Evolutionary conservation across 257 asterid genomes (phyloP), one percentile per base, ranked within the genome.

Genomic region (Solanum habrochaites): DNA sequence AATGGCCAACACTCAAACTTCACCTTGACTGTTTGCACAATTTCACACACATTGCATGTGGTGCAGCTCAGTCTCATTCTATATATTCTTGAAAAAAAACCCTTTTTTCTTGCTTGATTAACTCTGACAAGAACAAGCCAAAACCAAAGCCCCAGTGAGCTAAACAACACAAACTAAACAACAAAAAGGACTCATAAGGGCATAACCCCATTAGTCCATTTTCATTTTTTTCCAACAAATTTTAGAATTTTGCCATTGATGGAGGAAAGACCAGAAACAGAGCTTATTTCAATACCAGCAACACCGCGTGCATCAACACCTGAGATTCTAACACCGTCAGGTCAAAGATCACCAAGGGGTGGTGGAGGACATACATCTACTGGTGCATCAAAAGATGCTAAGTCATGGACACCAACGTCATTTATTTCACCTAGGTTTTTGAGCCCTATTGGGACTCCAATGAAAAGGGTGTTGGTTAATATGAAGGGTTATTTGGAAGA

Each of bases 371-470:
- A 89, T 60, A 47, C 88, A 6, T 88, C 91, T 18, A 86, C 92
- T 7, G 92, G 89, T 85, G 90, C 89, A 14, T 89, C 93, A 2
- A 91, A 91, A 82, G 92, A 89, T 52, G 92, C 95, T 1, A 94
- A 94, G 90, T 97, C 99, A 52, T 97, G 99, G 99, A 97, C 99
- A 21, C 99, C 99, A 27, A 94, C 98, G 42, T 95, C 99, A 40
- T 97, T 96, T 87, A 94, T 96, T 62, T 96, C 99, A 3, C 99
- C 99, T 11, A 89, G 99, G 52, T 97, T 97, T 80, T 85, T 97
- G 93, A 96, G 99, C 91, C 99, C 99, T 80, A 97, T 97, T 62
- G 99, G 99, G 11, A 97, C 99, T 3, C 99, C 99, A 11, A 96
- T 97, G 99, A 96, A 97, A 56, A 95, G 95, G 90, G 99, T 96